Conservation (phyloP, 768 basidiomycete genomes). For the Peribolospora kevripleyi region DNA sequence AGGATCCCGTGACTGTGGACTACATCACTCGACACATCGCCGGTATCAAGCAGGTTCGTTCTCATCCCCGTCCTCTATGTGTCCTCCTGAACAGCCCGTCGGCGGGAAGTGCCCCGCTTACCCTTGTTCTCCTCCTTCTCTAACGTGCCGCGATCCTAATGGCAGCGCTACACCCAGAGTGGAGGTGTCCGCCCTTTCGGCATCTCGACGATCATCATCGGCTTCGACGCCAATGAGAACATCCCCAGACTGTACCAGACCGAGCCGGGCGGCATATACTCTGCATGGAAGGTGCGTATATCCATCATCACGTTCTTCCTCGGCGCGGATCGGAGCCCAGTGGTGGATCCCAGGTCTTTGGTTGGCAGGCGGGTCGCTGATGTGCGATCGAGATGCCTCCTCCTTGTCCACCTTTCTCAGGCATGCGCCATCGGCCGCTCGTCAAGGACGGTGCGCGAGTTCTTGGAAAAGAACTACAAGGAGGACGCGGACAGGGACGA, state of each 20-base stretch:
- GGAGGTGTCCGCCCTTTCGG: slow-evolving; percentile 97
- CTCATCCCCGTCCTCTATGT: neutral
- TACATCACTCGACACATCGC: slow-evolving; percentile 97
- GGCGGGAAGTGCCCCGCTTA: neutral
- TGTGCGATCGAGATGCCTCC: neutral
- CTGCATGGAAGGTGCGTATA: slow-evolving; percentile 72
- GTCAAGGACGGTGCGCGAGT: slow-evolving; percentile 93
- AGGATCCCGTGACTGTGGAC: slow-evolving; percentile 93
- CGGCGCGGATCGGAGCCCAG: neutral
- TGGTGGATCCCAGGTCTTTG: neutral
- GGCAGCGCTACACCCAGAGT: slow-evolving; percentile 84
- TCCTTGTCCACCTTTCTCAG: slow-evolving; percentile 21
- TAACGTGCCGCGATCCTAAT: neutral
- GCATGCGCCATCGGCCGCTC: slow-evolving; percentile 95
- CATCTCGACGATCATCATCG: slow-evolving; percentile 85
- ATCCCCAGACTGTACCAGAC: slow-evolving; percentile 82
- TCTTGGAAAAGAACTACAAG: slow-evolving; percentile 91
- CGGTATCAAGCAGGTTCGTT: slow-evolving; percentile 80
- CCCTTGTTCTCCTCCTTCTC: neutral
- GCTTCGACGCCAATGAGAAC: slow-evolving; percentile 81
- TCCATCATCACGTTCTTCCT: neutral
- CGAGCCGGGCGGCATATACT: slow-evolving; percentile 93
- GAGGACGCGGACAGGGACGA: slow-evolving; percentile 73
- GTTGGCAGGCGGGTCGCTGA: neutral
- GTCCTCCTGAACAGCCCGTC: neutral